Percentiles rank a stretch among this genome's conserved stretches.
phyloP scores from a whole-genome alignment of 495 filamentous ascomycete species.

The Xylaria intraflava region DNA sequence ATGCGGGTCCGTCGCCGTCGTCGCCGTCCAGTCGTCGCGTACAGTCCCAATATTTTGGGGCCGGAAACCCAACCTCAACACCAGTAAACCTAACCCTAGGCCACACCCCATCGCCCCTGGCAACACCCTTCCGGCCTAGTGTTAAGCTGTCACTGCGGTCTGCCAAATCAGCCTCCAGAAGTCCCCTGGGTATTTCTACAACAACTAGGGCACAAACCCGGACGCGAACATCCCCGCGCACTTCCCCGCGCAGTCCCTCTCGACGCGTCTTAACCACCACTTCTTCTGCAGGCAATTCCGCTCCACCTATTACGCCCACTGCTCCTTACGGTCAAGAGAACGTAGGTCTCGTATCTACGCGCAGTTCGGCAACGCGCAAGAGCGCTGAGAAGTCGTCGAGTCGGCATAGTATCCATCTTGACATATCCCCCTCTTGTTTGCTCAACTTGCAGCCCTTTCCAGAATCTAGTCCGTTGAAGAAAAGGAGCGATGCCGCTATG shows the following conservation, averaged over 20 bases:
- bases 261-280: conserved; percentile 67
- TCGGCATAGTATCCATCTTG: conserved; percentile 42
- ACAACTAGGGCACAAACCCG: conserved; percentile 18
- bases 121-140: conserved; percentile 36
- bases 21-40: conserved; percentile 25
- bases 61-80: conserved; percentile 18
- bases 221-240: conserved; percentile 29
- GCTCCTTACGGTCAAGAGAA: conserved; percentile 53
- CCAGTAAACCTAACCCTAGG: conserved; percentile 16
- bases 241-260: conserved; percentile 66
- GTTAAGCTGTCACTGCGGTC: conserved; percentile 50
- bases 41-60: conserved; percentile 24
- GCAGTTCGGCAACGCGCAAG: conserved; percentile 38
- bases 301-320: conserved; percentile 34
- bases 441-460: conserved; percentile 39
- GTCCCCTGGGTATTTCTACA: conserved; percentile 28
- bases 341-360: conserved; percentile 25
- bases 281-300: conserved; percentile 62
- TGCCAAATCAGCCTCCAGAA: conserved; percentile 34
- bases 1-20: conserved; percentile 17
- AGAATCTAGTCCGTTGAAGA: conserved; percentile 76
- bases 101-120: conserved; percentile 26
- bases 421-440: conserved; percentile 44
- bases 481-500: conserved; percentile 87
- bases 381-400: conserved; percentile 36